Base-by-base conservation (phyloP, 306 rosid genomes). In the Cucumis melo region DNA sequence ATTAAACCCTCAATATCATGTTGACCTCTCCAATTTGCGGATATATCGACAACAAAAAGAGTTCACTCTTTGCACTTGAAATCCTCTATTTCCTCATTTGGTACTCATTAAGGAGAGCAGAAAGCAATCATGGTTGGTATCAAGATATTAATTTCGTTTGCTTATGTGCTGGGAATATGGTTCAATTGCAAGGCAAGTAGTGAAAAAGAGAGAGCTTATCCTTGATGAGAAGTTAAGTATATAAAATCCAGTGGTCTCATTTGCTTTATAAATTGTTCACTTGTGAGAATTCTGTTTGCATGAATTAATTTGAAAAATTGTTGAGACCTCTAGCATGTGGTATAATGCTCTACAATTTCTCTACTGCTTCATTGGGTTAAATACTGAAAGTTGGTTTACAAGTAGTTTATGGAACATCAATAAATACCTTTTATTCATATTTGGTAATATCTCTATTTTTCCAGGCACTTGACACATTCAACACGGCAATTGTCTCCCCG, bases 391-490 rank as follows among this genome's bases (percentile, higher is more conserved):
- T 14, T 46, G 41, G 39, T 48, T 71, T 71, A 48, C 59, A 46
- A 20, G 55, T 42, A 5, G 48, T 42, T 32, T 21, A 48, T 48
- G 75, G 32, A 15, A 71, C 59, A 71, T 75, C 34, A 56, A 57
- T 39, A 44, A 57, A 75, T 42, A 13, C 34, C 78, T 75, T 14
- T 12, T 75, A 20, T 55, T 55, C 6, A 1, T 58, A 12, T 74
- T 73, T 36, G 19, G n/a, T 14, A 32, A 19, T 75, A 1, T 4
- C 6, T 6, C n/a, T 27, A 19, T 16, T 34, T 34, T 88, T 89
- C 75, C 90, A 92, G 98, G 94, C 98, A 32, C 98, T 92, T 32
- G 98, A 92, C 86, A 89, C 94, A 77, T 92, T 92, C 86, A 92
- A 90, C 88, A 92, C 98, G 8, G 94, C 94, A 23, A 41, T 92